Evolutionary conservation across 257 asterid species (phyloP).

Genomic region (Solanum phureja): DNA sequence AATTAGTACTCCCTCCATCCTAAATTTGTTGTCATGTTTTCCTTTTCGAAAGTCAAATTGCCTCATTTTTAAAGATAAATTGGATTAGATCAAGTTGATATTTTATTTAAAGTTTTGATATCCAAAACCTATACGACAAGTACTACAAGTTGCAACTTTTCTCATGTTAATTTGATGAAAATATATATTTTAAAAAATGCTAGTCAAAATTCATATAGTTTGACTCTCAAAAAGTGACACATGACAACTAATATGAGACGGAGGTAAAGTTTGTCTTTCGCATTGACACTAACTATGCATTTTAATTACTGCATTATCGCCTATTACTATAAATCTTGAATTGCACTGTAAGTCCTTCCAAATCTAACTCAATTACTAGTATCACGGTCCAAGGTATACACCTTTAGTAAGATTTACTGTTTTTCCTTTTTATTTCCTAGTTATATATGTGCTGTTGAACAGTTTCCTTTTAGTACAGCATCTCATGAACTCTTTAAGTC

Average conservation of each 20-base stretch:
- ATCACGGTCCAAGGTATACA: background rate
- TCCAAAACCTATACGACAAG: background rate
- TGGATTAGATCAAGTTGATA: background rate
- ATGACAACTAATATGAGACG: background rate
- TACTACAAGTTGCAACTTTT: background rate
- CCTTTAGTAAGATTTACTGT: no score
- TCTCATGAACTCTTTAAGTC: background rate
- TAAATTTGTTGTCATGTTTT: background rate
- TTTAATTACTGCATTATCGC: no score
- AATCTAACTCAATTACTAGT: background rate
- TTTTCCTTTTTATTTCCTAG: background rate
- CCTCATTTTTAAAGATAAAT: background rate
- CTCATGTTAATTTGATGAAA: background rate
- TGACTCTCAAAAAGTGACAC: background rate
- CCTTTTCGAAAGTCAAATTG: background rate
- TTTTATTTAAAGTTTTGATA: background rate
- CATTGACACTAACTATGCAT: background rate
- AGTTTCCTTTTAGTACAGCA: background rate
- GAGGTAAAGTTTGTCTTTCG: no score
- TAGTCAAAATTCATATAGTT: background rate
- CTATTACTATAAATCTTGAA: background rate
- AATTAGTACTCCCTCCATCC: background rate
- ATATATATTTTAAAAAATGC: no score
- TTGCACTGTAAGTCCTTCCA: background rate
- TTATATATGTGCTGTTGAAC: background rate